Percentiles rank a stretch among this genome's conserved stretches.
These are phyloP conservation scores for Corylus americana DNA, from an alignment of 306 rosid genomes.

Conservation along the genomic window DNA sequence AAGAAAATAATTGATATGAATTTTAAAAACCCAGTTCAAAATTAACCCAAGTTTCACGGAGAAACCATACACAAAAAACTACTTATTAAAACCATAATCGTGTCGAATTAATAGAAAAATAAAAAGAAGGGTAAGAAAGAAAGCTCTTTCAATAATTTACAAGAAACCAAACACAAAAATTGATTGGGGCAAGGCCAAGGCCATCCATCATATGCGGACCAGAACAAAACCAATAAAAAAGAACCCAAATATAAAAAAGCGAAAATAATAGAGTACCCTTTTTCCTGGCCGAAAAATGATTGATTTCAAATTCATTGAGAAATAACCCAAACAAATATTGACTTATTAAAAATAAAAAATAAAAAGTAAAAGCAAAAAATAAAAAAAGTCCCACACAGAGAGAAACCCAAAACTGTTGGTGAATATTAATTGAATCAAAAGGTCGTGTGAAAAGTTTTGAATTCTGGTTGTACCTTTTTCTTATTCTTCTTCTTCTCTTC, in stretches of 20 bases:
- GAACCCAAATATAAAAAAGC: background rate
- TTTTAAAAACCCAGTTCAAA: background rate
- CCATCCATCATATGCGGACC: background rate
- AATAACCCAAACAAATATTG: background rate
- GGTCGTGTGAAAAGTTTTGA: constrained; percentile 17
- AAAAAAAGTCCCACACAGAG: background rate
- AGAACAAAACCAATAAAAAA: constrained; percentile 4
- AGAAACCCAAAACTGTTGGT: background rate
- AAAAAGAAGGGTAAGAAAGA: background rate
- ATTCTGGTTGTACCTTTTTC: constrained; percentile 38
- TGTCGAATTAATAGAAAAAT: background rate
- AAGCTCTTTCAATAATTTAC: constrained; percentile 8
- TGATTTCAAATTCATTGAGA: background rate
- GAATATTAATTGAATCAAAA: background rate
- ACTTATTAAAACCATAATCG: background rate
- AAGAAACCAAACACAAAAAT: constrained; percentile 21
- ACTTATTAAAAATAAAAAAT: background rate
- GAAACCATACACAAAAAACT: background rate
- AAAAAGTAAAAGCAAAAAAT: background rate
- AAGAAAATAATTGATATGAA: background rate
- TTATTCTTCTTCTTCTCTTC: constrained; percentile 4
- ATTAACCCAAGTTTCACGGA: background rate
- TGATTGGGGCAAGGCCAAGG: background rate
- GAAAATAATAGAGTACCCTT: background rate
- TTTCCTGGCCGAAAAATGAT: background rate